Percentiles rank a stretch among this genome's conserved stretches.
Evolutionary conservation across 176 grass and related monocot species (phyloP).

Genomic region (Aegilops bicornis): DNA sequence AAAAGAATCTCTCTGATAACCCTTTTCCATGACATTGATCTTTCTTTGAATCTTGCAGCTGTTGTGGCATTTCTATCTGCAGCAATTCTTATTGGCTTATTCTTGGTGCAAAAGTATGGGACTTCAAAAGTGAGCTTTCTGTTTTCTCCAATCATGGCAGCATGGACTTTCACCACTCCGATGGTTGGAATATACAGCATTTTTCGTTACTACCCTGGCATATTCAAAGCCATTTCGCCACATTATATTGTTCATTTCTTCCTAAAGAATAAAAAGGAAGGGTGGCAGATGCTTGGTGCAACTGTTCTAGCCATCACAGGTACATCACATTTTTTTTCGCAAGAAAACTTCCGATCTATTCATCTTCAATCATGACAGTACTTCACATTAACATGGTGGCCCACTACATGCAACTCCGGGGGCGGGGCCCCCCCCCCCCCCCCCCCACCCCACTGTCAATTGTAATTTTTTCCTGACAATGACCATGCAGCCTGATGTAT

Average conservation of each 20-base stretch:
- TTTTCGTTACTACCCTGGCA: conserved; percentile 60
- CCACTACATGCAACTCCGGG: too few species aligned
- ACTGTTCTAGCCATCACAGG: conserved; percentile 92
- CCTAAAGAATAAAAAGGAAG: conserved; percentile 53
- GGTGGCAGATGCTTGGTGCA: conserved; percentile 76
- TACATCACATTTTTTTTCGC: background rate
- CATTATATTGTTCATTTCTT: conserved; percentile 74
- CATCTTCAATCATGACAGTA: background rate
- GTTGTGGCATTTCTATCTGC: conserved; percentile 62
- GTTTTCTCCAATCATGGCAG: conserved; percentile 86
- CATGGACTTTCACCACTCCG: conserved; percentile 79
- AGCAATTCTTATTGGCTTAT: conserved; percentile 59
- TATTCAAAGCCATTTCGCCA: conserved; percentile 82
- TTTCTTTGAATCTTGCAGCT: conserved; percentile 43
- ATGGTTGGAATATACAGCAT: conserved; percentile 80
- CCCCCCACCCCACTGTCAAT: background rate
- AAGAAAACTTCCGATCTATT: too few species aligned
- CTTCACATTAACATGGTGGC: background rate
- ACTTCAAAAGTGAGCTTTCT: conserved; percentile 82
- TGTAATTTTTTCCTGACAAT: background rate
- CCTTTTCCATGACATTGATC: background rate
- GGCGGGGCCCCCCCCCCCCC: too few species aligned
- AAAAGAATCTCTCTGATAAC: background rate
- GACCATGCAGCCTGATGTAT: background rate
- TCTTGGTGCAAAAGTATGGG: conserved; percentile 76